Evolutionary conservation across 352 stramenopile species (phyloP), one percentile per base, ranked within the genome.

Genomic region (Phytophthora macrochlamydospora): DNA sequence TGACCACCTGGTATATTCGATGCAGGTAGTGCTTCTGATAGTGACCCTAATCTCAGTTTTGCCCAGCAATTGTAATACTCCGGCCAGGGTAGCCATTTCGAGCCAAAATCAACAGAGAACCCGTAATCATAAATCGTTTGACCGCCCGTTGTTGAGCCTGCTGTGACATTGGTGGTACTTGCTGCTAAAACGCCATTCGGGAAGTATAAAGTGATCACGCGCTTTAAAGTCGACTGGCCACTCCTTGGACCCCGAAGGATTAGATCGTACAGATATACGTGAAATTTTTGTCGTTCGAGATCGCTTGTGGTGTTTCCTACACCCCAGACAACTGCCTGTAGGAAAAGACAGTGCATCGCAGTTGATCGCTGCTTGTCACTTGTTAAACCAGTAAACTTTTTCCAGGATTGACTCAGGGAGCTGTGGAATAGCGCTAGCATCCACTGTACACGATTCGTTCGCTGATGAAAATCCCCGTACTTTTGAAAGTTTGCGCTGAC

Each of bases 261-360:
- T 29, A 81, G 73, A 37, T 88, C 71, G 0, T 76, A 76, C 12
- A 94, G 46, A 55, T 92, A 92, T 2, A 71, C 49, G 57, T 94
- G 73, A 31, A 92, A 94, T 14, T 80, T 86, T 0, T 81, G 68
- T 1, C 82, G 73, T 38, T 94, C 87, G 18, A 66, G 48, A 5
- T 46, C 28, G 40, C 78, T 59, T 7, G 64, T 66, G 0, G 87
- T 92, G 59, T 74, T 68, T 1, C 87, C 87, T 6, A 94, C 62
- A 5, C 87, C 78, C 87, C 87, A 94, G 4, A 94, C 74, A 1
- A 94, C 62, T 11, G 83, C 76, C 45, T 93, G 87, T 4, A 94
- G 58, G 45, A 85, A 93, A 28, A 85, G 78, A 52, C 83, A 92
- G 35, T 90, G 75, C 4, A 90, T 58, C 0, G 81, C 73, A 18